These are phyloP conservation scores for Colletotrichum chlorophyti DNA, from an alignment of 2,329 filamentous ascomycete species.

Conservation along the genomic window DNA sequence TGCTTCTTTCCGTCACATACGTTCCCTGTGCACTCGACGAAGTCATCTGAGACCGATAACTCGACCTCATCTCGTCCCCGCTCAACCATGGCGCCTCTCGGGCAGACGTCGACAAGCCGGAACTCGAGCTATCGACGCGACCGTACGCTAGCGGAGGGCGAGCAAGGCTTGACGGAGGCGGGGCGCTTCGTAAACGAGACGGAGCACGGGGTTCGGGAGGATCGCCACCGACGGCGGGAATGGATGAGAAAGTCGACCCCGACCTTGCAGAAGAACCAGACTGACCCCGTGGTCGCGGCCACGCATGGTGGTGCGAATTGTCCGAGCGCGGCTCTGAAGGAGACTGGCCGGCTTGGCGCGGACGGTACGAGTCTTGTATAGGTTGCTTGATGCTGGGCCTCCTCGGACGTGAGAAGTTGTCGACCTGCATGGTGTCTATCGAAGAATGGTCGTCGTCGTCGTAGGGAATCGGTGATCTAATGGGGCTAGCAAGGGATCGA, in stretches of 20 bases:
- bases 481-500: conserved; percentile 23
- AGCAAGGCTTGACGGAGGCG: conserved; percentile 35
- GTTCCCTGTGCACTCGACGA: conserved; percentile 65
- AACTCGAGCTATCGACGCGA: conserved; percentile 45
- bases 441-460: conserved; percentile 33
- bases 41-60: conserved; percentile 63
- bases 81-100: conserved; percentile 54
- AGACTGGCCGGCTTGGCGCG: conserved; percentile 37
- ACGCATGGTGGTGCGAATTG: conserved; percentile 33
- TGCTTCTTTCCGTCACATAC: conserved; percentile 80
- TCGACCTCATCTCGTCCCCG: conserved; percentile 59
- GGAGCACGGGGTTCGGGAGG: conserved; percentile 40
- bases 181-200: conserved; percentile 37
- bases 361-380: conserved; percentile 41
- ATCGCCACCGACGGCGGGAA: conserved; percentile 49
- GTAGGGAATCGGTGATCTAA: conserved; percentile 31
- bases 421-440: conserved; percentile 38
- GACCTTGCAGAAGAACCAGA: conserved; percentile 57
- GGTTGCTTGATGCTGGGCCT: conserved; percentile 59
- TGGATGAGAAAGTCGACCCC: conserved; percentile 52
- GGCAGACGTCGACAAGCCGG: conserved; percentile 35
- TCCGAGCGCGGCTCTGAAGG: conserved; percentile 34
- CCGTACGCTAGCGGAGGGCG: conserved; percentile 36
- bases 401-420: conserved; percentile 67
- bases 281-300: conserved; percentile 52